A percentile compares a stretch with the other conserved stretches of the same genome.
Evolutionary conservation across 768 basidiomycete species (phyloP).

Genomic region (Clavaria fumosa): DNA sequence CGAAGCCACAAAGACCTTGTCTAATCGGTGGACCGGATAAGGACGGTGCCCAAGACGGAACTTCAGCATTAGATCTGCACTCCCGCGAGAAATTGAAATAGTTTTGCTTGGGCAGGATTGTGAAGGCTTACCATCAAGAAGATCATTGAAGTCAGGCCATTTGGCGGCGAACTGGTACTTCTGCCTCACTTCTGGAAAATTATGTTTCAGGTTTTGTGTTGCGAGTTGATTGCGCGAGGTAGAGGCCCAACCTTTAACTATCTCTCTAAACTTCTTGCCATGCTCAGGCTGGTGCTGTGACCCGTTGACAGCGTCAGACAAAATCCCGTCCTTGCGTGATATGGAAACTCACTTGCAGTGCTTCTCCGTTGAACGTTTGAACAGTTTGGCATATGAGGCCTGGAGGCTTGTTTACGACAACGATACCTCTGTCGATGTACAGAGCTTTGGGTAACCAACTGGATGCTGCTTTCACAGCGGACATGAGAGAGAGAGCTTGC

Average conservation of each 20-base stretch:
- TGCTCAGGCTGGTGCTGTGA: no score
- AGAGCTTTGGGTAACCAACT: constrained; percentile 14
- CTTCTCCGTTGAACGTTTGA: constrained; percentile 8
- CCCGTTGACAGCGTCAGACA: no score
- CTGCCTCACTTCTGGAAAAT: no score
- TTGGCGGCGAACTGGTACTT: no score
- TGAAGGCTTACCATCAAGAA: constrained; percentile 22
- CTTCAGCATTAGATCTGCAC: constrained; percentile 16
- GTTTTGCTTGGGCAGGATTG: no score
- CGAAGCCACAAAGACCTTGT: constrained; percentile 30
- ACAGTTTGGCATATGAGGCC: constrained; percentile 38
- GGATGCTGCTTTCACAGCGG: not conserved
- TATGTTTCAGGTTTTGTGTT: no score
- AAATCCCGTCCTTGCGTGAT: no score
- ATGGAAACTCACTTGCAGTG: constrained; percentile 12
- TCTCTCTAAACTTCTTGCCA: no score
- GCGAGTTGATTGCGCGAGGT: no score
- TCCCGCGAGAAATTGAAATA: constrained; percentile 7
- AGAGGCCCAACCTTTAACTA: no score
- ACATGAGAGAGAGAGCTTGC: not conserved
- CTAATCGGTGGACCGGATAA: constrained; percentile 45
- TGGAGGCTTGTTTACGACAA: constrained; percentile 48
- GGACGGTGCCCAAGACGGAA: constrained; percentile 24
- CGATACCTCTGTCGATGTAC: constrained; percentile 38
- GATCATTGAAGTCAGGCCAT: constrained; percentile 22